Percentiles rank a stretch among this genome's conserved stretches.
Evolutionary conservation across 441 rosid species (phyloP).

Genomic region (Pelargonium exstipulatum): DNA sequence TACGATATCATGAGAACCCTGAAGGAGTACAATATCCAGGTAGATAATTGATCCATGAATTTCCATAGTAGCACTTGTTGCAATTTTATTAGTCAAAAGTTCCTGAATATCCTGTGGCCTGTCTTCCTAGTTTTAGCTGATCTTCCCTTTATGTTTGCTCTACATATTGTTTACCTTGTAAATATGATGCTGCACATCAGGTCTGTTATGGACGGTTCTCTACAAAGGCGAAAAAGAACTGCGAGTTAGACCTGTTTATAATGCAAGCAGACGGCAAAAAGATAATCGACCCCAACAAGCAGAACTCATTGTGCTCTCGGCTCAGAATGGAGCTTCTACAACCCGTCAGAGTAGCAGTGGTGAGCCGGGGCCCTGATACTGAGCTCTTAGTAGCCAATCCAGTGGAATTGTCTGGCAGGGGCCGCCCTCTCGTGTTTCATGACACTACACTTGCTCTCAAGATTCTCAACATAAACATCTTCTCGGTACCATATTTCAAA

Average conservation of each 20-base stretch:
- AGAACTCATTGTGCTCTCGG: slow-evolving; percentile 44
- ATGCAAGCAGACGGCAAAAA: slow-evolving; percentile 60
- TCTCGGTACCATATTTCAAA: slow-evolving; percentile 37
- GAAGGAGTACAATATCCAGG: slow-evolving; percentile 67
- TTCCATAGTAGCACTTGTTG: not conserved
- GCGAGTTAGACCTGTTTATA: slow-evolving; percentile 54
- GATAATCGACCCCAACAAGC: slow-evolving; percentile 49
- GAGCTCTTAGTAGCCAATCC: slow-evolving; percentile 68
- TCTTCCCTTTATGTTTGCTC: not conserved
- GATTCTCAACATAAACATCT: slow-evolving; percentile 36
- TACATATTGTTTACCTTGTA: not conserved
- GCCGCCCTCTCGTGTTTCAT: slow-evolving; percentile 63
- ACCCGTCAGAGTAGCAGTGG: slow-evolving; percentile 55
- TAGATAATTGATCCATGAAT: slow-evolving; percentile 4
- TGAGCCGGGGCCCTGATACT: slow-evolving; percentile 55
- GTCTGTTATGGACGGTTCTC: slow-evolving; percentile 54
- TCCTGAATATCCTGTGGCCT: not conserved
- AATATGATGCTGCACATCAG: slow-evolving; percentile 23
- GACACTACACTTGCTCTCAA: slow-evolving; percentile 61
- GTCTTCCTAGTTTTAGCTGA: not conserved
- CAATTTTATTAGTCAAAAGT: not conserved
- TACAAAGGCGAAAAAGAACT: slow-evolving; percentile 34
- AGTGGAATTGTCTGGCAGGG: slow-evolving; percentile 55
- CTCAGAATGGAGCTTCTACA: slow-evolving; percentile 50
- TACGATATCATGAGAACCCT: slow-evolving; percentile 64